Evolutionary conservation across 345 rosid genomes (phyloP).

Genomic region (Citrus trifoliata): DNA sequence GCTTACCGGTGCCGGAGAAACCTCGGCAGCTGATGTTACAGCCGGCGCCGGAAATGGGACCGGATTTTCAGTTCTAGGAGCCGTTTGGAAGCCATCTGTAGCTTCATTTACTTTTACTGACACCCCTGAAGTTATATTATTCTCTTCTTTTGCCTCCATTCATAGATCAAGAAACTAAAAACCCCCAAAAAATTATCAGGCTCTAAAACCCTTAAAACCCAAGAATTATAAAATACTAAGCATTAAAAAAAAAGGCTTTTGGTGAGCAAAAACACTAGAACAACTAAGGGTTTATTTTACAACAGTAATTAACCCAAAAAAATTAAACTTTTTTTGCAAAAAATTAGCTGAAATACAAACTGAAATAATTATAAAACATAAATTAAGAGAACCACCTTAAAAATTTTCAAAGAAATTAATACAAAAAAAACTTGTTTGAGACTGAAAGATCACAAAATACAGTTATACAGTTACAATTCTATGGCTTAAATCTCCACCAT

Average conservation of each 20-base stretch:
- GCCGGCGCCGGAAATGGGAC: constrained; percentile 31
- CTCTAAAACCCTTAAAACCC: constrained; percentile 34
- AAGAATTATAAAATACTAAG: constrained; percentile 22
- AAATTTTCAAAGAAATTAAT: not conserved
- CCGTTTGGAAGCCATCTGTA: constrained; percentile 44
- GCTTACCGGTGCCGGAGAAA: constrained; percentile 10
- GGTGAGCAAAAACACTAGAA: constrained; percentile 8
- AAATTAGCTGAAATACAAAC: constrained; percentile 25
- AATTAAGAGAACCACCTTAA: not conserved
- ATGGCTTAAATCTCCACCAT: constrained; percentile 36
- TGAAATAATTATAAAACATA: not conserved
- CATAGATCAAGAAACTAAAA: constrained; percentile 28
- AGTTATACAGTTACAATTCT: constrained; percentile 7
- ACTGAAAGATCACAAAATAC: constrained; percentile 21
- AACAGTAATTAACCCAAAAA: constrained; percentile 2
- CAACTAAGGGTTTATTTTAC: not conserved
- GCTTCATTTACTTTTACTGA: constrained; percentile 48
- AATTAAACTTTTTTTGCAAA: not conserved
- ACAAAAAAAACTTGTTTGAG: constrained; percentile 1
- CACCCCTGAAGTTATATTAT: constrained; percentile 30
- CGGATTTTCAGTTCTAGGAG: constrained; percentile 52
- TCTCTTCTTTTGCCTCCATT: constrained; percentile 70
- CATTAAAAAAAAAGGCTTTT: constrained; percentile 11
- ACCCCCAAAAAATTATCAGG: constrained; percentile 17
- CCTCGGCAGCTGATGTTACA: constrained; percentile 13